Base-by-base conservation (phyloP, 805 yeast genomes). In the Cyberlindnera bimundalis region DNA sequence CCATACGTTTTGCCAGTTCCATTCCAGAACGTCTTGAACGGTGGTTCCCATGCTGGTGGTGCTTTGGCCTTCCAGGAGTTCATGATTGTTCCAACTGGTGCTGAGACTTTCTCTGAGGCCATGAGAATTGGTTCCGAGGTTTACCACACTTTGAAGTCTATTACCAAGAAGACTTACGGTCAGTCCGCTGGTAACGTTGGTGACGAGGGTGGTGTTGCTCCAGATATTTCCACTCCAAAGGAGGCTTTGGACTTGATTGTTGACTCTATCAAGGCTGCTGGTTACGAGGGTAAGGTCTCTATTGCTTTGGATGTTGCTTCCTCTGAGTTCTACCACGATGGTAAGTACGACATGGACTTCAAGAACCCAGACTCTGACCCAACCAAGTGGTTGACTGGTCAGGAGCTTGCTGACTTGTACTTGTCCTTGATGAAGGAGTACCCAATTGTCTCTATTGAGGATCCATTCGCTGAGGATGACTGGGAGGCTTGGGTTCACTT, bases 201-300 rank as follows among this genome's bases (percentile, higher is more conserved):
- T 81, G 99, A 91, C 73, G 99, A 91, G 80, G 99, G 99, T 84
- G 99, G 99, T 82, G 96, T 91, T 77, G 99, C 99, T 62, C 99
- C 99, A 72, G 87, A 89, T 72, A 82, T 93, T 58, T 78, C 84
- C 56, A 79, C 96, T 60, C 91, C 99, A 66, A 86, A 80, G 71
- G 98, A 91, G 81, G 99, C 98, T 60, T 77, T 91, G 56, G 97
- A 93, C 76, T 82, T 91, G 70, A 88, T 91, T 69, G 77, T 79
- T 59, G 83, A 71, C 55, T 88, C 99, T 65, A 91, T 93, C 68
- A 86, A 81, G 67, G 70, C 73, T 58, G 96, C 99, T 59, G 99
- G 99, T 66, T 90, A 91, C 84, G 83, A 81, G 53, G 98, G 96
- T 69, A 72, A 79, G 75, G 81, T 91, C 65, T 74, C 79, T 62